Evolutionary conservation across 2,329 filamentous ascomycete species (phyloP).

Genomic region (Colletotrichum kahawae): DNA sequence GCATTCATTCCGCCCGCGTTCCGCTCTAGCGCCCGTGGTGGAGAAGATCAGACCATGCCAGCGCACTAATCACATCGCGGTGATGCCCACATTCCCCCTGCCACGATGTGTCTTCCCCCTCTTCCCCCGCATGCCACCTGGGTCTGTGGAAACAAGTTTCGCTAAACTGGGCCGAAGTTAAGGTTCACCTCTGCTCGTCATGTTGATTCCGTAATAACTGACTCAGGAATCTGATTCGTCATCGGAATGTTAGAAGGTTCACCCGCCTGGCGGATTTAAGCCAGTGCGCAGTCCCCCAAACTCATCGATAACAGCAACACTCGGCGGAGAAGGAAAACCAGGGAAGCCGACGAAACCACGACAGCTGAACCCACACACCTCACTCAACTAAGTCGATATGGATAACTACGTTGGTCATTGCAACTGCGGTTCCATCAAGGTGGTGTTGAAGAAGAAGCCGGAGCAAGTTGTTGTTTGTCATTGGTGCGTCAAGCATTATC

Average conservation of each 20-base stretch:
- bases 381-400: neutral
- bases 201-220: neutral
- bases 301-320: neutral
- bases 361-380: neutral
- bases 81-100: neutral
- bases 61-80: neutral
- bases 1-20: neutral
- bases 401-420: slow-evolving; percentile 2
- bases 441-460: slow-evolving; percentile 1
- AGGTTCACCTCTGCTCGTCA: neutral
- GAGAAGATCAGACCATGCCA: neutral
- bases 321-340: neutral
- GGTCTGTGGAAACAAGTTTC: neutral
- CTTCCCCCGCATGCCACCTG: neutral
- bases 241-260: neutral
- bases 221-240: neutral
- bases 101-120: neutral
- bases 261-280: neutral
- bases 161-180: neutral
- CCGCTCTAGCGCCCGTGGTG: neutral
- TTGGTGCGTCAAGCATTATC: neutral
- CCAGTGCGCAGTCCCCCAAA: neutral
- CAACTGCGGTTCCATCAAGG: slow-evolving; percentile 10
- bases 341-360: neutral
- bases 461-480: slow-evolving; percentile 2